Base-by-base conservation (phyloP, 345 rosid genomes). In the Hibiscus trionum region DNA sequence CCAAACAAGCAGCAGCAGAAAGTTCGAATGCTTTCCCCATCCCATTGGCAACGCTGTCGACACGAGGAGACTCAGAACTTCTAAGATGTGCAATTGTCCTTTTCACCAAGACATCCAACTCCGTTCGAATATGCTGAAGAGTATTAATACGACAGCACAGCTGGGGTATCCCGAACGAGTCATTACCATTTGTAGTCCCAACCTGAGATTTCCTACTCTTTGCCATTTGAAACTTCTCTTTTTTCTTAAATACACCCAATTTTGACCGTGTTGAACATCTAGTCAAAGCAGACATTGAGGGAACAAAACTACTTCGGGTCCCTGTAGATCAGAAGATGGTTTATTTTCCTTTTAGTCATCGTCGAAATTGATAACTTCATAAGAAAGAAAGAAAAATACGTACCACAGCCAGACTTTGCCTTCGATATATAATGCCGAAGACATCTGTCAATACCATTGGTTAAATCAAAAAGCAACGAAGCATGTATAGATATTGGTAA, bases 331-430 rank as follows among this genome's bases (percentile, higher is more conserved):
- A 81, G 69, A 79, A 11, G 26, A 67, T 6, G 19, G 29, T n/a
- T 12, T 11, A 11, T 47, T 47, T 12, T 47, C 16, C 16, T 8
- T 47, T 47, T 12, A 47, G 52, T 47, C 15, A 11, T 47, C 3
- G 16, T 47, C 52, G 4, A 47, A 47, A 47, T 47, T 11, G 52
- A 11, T 47, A 56, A 7, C 27, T 2, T 56, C 17, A 9, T 29
- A 56, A 56, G 29, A 56, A 21, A 6, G 15, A 72, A 63, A 79
- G 16, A 47, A 47, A 47, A 47, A 47, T 47, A 12, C 52, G 16
- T 85, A 95, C 99, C 99, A 27, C 96, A 92, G 75, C 98, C 99
- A 75, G 96, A 89, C 84, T 88, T 92, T 17, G 94, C 90, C 84
- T 90, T 92, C 24, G 82, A 84, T 73, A 83, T 93, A 77, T 89